A percentile compares a stretch with the other conserved stretches of the same genome.
Conservation (phyloP, 202 grass and related monocot species). For the Hordeum pubiflorum region DNA sequence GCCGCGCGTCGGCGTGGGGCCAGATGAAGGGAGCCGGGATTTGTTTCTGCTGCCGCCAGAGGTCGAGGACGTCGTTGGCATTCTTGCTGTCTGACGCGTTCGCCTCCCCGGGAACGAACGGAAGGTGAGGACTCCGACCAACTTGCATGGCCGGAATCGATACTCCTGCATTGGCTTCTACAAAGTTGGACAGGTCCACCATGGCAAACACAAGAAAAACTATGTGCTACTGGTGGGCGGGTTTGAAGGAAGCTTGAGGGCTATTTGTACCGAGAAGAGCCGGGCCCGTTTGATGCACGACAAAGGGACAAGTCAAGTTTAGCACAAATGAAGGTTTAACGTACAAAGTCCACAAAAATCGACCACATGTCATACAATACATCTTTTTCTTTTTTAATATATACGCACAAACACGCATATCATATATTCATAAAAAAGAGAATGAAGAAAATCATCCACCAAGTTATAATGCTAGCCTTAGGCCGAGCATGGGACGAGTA, state of each 20-base stretch:
- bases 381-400: too few species aligned
- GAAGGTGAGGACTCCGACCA: neutral
- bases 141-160: neutral
- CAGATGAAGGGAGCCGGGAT: constrained; percentile 65
- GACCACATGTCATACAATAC: too few species aligned
- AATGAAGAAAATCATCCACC: too few species aligned
- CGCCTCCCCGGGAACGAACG: neutral
- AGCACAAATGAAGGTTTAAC: neutral
- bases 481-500: too few species aligned
- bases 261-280: neutral
- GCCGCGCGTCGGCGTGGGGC: constrained; percentile 24
- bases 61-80: neutral
- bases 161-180: neutral
- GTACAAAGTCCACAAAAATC: neutral
- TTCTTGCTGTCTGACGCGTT: neutral
- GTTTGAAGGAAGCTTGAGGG: neutral
- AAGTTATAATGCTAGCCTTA: too few species aligned
- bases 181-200: neutral
- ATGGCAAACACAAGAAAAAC: neutral
- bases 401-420: too few species aligned
- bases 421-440: too few species aligned
- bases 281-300: neutral
- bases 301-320: neutral
- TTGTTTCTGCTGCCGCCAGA: constrained; percentile 27
- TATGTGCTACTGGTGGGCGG: neutral